A percentile compares a stretch with the other conserved stretches of the same genome.
Conservation (phyloP, 2,329 filamentous ascomycete species). For the Aspergillus clavatus region DNA sequence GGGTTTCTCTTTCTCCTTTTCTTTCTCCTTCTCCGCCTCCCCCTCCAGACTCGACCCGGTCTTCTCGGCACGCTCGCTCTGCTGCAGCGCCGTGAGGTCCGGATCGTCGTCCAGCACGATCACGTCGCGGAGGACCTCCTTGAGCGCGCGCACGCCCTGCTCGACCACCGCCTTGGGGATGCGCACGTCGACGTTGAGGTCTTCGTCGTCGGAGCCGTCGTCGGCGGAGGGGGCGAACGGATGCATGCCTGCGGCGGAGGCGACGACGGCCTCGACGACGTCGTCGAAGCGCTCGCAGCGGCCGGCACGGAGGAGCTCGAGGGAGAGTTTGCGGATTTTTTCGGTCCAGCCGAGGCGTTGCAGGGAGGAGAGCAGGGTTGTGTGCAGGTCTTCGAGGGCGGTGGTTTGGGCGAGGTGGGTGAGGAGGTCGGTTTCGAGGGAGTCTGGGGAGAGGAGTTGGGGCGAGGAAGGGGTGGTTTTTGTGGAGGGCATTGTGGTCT, state of each 20-base stretch:
- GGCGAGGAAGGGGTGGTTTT: constrained; percentile 13
- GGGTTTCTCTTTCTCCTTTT: constrained; percentile 12
- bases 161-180: constrained; percentile 48
- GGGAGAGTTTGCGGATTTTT: constrained; percentile 50
- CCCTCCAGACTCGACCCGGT: constrained; percentile 3
- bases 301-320: constrained; percentile 53
- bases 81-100: constrained; percentile 6
- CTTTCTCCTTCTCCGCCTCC: constrained; percentile 8
- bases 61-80: constrained; percentile 4
- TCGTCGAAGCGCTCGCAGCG: constrained; percentile 55
- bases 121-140: constrained; percentile 49
- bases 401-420: constrained; percentile 45
- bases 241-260: constrained; percentile 38
- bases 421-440: constrained; percentile 37
- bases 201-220: constrained; percentile 5
- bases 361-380: constrained; percentile 50
- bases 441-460: constrained; percentile 34
- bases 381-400: constrained; percentile 53
- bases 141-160: constrained; percentile 48
- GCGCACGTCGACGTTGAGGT: constrained; percentile 39
- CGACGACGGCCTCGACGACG: constrained; percentile 50
- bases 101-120: constrained; percentile 43
- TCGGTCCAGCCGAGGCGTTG: constrained; percentile 57
- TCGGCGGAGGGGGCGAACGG: constrained; percentile 24
- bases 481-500: constrained; percentile 9